Conservation (phyloP, 164 flowering plant genomes). For the Umbellularia californica region DNA sequence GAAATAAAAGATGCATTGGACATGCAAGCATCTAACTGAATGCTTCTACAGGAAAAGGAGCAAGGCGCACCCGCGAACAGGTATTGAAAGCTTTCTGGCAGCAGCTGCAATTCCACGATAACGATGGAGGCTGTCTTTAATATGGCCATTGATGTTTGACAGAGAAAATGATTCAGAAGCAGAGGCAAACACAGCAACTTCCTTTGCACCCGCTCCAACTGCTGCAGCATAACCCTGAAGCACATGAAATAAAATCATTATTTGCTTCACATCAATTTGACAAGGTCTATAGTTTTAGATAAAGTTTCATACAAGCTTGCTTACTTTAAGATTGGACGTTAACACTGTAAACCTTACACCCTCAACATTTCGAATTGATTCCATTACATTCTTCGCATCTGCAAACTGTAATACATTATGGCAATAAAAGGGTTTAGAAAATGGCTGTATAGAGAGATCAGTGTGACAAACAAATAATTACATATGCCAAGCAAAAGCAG, state of each 20-base stretch:
- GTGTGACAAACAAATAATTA: not conserved
- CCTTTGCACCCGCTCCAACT: constrained; percentile 93
- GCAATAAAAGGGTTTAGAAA: constrained; percentile 6
- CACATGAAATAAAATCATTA: constrained; percentile 1
- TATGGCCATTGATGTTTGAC: constrained; percentile 90
- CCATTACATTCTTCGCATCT: constrained; percentile 93
- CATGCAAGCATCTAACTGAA: not conserved
- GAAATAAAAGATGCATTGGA: not conserved
- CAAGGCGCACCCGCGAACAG: constrained; percentile 82
- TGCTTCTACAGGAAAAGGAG: not conserved
- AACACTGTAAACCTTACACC: constrained; percentile 79
- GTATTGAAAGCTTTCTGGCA: constrained; percentile 73
- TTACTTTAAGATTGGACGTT: constrained; percentile 85
- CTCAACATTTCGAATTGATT: constrained; percentile 47
- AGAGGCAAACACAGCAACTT: constrained; percentile 90
- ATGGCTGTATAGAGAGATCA: not conserved
- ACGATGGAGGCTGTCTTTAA: constrained; percentile 83
- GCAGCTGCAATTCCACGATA: constrained; percentile 73
- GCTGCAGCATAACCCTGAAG: constrained; percentile 92
- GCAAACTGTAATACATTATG: constrained; percentile 50
- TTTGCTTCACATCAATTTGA: not conserved
- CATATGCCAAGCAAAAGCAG: constrained; percentile 3
- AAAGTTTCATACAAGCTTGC: constrained; percentile 6
- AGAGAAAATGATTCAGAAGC: constrained; percentile 95
- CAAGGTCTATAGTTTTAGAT: not conserved